These are phyloP conservation scores for Arachis stenosperma DNA, from an alignment of 306 rosid genomes.

Conservation along the genomic window DNA sequence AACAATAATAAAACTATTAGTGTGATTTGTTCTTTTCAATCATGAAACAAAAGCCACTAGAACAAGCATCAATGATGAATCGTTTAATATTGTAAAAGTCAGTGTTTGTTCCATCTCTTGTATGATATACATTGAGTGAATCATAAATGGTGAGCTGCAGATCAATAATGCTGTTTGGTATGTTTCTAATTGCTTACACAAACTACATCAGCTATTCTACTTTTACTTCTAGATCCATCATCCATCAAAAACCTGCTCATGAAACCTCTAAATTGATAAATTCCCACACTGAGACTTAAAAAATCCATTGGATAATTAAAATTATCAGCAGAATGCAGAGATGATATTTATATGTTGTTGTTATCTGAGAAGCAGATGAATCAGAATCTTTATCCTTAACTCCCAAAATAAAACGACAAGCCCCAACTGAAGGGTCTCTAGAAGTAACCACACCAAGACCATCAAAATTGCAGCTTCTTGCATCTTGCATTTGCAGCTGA, in stretches of 20 bases:
- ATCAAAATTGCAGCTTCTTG: constrained; percentile 69
- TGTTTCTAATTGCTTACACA: constrained; percentile 25
- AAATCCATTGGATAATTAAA: constrained; percentile 38
- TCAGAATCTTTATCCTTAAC: constrained; percentile 52
- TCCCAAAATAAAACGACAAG: constrained; percentile 76
- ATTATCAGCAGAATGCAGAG: constrained; percentile 38
- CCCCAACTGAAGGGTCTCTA: constrained; percentile 77
- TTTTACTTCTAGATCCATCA: not conserved
- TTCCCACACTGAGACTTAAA: constrained; percentile 30
- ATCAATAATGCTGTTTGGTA: constrained; percentile 34
- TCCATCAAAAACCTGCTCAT: constrained; percentile 42
- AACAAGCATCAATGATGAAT: constrained; percentile 19
- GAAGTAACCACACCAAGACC: constrained; percentile 78
- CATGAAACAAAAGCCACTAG: not conserved
- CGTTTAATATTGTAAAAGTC: constrained; percentile 17
- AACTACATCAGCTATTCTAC: constrained; percentile 37
- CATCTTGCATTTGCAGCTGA: constrained; percentile 76
- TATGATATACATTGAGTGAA: constrained; percentile 38
- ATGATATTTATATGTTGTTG: not conserved
- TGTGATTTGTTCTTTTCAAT: not conserved
- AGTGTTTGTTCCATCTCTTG: constrained; percentile 6
- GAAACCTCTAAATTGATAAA: constrained; percentile 35
- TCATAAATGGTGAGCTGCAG: constrained; percentile 23
- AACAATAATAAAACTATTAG: not conserved
- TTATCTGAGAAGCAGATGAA: constrained; percentile 45